Evolutionary conservation across 73 alveolate genomes (phyloP).

Genomic region (Symbiodinium natans): DNA sequence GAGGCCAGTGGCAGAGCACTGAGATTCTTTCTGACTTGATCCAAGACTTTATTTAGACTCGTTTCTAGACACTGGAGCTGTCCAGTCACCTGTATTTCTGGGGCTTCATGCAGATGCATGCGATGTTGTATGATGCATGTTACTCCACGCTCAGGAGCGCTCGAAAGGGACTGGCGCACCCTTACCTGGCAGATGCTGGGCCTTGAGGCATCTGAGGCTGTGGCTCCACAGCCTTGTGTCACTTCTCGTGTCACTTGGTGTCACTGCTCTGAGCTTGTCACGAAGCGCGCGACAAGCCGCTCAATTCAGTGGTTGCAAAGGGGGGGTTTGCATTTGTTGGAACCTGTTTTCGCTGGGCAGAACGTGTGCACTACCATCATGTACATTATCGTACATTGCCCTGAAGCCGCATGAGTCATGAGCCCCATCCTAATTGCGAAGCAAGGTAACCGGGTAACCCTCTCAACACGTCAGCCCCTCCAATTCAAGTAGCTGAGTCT

Average conservation of each 20-base stretch:
- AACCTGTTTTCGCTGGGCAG: too few relatives aligned
- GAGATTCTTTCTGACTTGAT: not conserved
- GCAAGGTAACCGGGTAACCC: too few relatives aligned
- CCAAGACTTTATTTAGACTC: not conserved
- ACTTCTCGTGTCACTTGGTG: too few relatives aligned
- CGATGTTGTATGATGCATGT: not conserved
- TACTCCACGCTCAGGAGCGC: constrained; percentile 31
- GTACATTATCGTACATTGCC: too few relatives aligned
- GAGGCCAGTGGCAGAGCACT: not conserved
- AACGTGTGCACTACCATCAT: too few relatives aligned
- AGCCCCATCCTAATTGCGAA: too few relatives aligned
- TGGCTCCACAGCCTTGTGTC: too few relatives aligned
- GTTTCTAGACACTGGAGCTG: not conserved
- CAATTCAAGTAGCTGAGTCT: not conserved
- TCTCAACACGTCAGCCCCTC: too few relatives aligned
- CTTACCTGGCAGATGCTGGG: constrained; percentile 31
- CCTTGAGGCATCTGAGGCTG: not conserved
- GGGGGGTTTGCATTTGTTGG: not conserved
- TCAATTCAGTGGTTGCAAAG: not conserved
- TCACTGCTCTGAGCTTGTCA: too few relatives aligned
- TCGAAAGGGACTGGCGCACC: constrained; percentile 64
- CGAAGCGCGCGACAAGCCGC: not conserved
- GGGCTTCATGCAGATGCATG: not conserved
- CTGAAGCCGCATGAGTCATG: too few relatives aligned
- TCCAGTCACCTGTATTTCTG: not conserved